phyloP scores from a whole-genome alignment of 352 stramenopile species.

The Elongisporangium senticosum region DNA sequence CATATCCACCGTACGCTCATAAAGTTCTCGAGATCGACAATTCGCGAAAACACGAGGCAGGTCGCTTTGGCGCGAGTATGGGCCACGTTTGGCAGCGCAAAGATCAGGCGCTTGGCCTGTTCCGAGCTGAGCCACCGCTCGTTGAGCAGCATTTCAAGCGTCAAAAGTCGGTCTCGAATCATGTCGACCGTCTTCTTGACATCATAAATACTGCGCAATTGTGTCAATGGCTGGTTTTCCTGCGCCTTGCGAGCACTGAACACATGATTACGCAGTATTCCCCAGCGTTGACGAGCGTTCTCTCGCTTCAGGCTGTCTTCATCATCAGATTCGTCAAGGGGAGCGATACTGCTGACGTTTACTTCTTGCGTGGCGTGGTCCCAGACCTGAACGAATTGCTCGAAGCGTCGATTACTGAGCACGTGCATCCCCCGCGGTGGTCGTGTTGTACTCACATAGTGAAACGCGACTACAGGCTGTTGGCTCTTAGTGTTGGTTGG shows the following conservation, averaged over 20 bases:
- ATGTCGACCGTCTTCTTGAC: slow-evolving; percentile 20
- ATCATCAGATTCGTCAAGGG: background rate
- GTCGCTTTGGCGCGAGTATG: slow-evolving; percentile 42
- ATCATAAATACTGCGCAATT: slow-evolving; percentile 5
- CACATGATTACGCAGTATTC: slow-evolving; percentile 26
- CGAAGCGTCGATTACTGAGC: slow-evolving; percentile 44
- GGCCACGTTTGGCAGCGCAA: slow-evolving; percentile 39
- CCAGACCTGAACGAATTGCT: slow-evolving; percentile 41
- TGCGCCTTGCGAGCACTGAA: slow-evolving; percentile 3
- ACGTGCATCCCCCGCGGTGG: slow-evolving; percentile 47
- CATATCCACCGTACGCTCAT: slow-evolving; percentile 22
- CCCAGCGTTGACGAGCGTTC: slow-evolving; percentile 34
- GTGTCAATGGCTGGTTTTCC: background rate
- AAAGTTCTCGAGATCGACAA: slow-evolving; percentile 79
- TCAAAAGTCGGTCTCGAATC: slow-evolving; percentile 19
- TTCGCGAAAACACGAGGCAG: slow-evolving; percentile 51
- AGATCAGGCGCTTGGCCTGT: slow-evolving; percentile 37
- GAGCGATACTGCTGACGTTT: background rate
- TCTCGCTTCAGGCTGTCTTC: background rate
- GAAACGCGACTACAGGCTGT: slow-evolving; percentile 35
- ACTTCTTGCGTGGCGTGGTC: slow-evolving; percentile 6
- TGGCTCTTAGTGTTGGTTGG: slow-evolving; percentile 10
- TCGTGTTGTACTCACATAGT: slow-evolving; percentile 82
- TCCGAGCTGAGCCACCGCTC: slow-evolving; percentile 46
- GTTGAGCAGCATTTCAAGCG: slow-evolving; percentile 47